Evolutionary conservation across 2,329 filamentous ascomycete genomes (phyloP), one percentile per base, ranked within the genome.

Genomic region (Endocalyx cinctus): DNA sequence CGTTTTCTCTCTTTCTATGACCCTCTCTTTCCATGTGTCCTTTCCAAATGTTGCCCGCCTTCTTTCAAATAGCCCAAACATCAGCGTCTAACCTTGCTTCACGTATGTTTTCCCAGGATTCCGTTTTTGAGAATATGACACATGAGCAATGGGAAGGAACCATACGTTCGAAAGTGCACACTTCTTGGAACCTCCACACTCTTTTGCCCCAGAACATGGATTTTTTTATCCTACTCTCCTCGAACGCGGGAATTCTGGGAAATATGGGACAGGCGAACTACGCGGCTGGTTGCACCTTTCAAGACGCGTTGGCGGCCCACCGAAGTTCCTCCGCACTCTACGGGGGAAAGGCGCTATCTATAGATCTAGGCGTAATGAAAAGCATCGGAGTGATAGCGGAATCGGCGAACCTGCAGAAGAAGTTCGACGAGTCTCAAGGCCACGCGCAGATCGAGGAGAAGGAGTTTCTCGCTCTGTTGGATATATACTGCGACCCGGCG

Each of bases 401-500:
- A 18, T 19, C 28, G 6, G 17, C 7, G 3, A 19, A 16, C 16
- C 17, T 30, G 10, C 28, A 20, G 14, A 30, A 20, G 22, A 7
- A 3, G 6, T 20, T 30, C 7, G n/a, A n/a, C 4, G 26, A n/a
- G 10, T 8, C 8, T 12, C 5, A 16, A 3, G n/a, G 14, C 3
- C 8, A 18, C 17, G 28, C 6, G 13, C n/a, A n/a, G n/a, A 20
- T 30, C 4, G 28, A 30, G 22, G 28, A 30, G 6, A 6, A 30
- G 8, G 28, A 30, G 7, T 13, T 30, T 18, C 28, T 30, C 17
- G 28, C 28, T 14, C 28, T 30, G 10, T 17, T 30, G 17, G 28
- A 30, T 13, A 13, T 30, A 2, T 30, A 13, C 28, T 30, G 28
- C n/a, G 28, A 30, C 17, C 28, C 28, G 17, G 28, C 33, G 20